Evolutionary conservation across 306 rosid genomes (phyloP).

Genomic region (Hippophae tibetana): DNA sequence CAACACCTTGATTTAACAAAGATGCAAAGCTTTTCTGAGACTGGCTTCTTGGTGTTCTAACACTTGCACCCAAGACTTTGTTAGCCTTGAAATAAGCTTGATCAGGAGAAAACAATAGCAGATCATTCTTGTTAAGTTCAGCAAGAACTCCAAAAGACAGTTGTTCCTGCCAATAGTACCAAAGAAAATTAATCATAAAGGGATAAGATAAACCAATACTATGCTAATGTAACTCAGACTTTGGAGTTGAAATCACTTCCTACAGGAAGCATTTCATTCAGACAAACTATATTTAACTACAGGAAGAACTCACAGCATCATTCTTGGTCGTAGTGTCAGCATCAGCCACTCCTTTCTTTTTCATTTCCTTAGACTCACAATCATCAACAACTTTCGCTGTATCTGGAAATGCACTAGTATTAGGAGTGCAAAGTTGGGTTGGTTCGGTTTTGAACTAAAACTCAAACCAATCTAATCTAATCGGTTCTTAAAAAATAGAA

Average conservation of each 20-base stretch:
- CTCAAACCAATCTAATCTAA: too few species aligned
- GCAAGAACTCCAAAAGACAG: slow-evolving; percentile 43
- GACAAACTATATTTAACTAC: too few species aligned
- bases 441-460: too few species aligned
- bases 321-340: slow-evolving; percentile 23
- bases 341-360: slow-evolving; percentile 25
- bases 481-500: too few species aligned
- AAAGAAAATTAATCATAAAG: slow-evolving; percentile 1
- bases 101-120: slow-evolving; percentile 38
- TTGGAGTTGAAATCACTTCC: not conserved
- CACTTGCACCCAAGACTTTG: slow-evolving; percentile 22
- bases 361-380: slow-evolving; percentile 29
- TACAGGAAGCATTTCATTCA: not conserved
- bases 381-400: slow-evolving; percentile 26
- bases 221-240: not conserved
- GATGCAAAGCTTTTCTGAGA: slow-evolving; percentile 27
- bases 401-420: slow-evolving; percentile 17
- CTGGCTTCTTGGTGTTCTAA: slow-evolving; percentile 37
- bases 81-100: slow-evolving; percentile 42
- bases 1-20: slow-evolving; percentile 23
- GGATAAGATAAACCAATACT: not conserved
- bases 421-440: not conserved
- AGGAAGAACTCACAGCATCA: slow-evolving; percentile 4
- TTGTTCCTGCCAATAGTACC: slow-evolving; percentile 31
- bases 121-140: slow-evolving; percentile 57